Evolutionary conservation across 2,329 filamentous ascomycete genomes (phyloP).

Genomic region (Phaeophleospora eucalypticola): DNA sequence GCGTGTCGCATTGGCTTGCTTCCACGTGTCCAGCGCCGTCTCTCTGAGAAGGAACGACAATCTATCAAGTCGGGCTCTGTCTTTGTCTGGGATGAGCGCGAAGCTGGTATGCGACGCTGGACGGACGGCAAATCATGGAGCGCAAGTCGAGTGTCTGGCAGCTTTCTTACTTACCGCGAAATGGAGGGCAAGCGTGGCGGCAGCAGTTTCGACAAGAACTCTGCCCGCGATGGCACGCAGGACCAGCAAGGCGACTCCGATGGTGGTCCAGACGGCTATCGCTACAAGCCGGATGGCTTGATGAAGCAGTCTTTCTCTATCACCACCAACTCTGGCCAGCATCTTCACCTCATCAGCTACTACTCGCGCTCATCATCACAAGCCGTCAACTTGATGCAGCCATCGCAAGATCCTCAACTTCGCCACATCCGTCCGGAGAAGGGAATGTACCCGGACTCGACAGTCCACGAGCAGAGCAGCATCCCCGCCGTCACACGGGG

Average conservation of each 20-base stretch:
- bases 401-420: constrained; percentile 73
- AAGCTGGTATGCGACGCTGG: constrained; percentile 97
- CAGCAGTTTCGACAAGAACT: constrained; percentile 53
- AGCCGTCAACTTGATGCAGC: constrained; percentile 67
- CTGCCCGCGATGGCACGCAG: constrained; percentile 70
- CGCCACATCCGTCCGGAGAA: constrained; percentile 82
- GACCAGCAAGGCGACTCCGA: constrained; percentile 78
- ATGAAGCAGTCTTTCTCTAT: constrained; percentile 99
- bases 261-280: constrained; percentile 76
- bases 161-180: constrained; percentile 94
- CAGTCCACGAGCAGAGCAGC: constrained; percentile 76
- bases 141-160: constrained; percentile 92
- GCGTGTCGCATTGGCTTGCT: constrained; percentile 85
- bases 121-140: constrained; percentile 99
- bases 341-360: constrained; percentile 96
- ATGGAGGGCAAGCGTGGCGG: constrained; percentile 98
- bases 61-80: constrained; percentile 95
- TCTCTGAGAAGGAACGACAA: constrained; percentile 96
- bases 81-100: constrained; percentile 99
- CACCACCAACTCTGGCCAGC: constrained; percentile 82
- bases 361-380: constrained; percentile 77
- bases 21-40: constrained; percentile 82
- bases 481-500: constrained; percentile 76
- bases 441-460: constrained; percentile 96
- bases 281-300: constrained; percentile 91